These are phyloP conservation scores for Aspergillus sp. DNA, from an alignment of 2,329 filamentous ascomycete species.

Conservation along the genomic window DNA sequence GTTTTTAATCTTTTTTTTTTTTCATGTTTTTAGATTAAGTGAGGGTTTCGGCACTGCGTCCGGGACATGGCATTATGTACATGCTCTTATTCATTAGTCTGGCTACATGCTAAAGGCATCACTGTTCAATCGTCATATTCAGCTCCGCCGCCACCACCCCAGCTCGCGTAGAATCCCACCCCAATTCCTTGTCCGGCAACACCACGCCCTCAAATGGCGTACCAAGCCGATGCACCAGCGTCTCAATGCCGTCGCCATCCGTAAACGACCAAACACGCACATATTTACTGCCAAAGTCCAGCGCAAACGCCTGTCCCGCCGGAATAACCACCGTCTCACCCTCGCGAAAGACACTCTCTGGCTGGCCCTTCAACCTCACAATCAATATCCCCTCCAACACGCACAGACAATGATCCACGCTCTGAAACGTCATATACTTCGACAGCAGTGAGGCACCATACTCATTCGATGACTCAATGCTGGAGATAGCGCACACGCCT, in stretches of 20 bases:
- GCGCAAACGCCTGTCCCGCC: constrained; percentile 44
- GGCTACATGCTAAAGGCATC: background rate
- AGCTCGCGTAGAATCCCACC: constrained; percentile 23
- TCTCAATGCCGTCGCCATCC: constrained; percentile 50
- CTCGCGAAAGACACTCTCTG: constrained; percentile 38
- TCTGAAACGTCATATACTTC: constrained; percentile 42
- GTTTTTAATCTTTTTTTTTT: too few relatives aligned
- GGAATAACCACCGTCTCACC: constrained; percentile 52
- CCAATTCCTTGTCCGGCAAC: constrained; percentile 35
- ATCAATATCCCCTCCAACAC: constrained; percentile 48
- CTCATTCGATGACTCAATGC: constrained; percentile 44
- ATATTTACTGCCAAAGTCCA: constrained; percentile 47
- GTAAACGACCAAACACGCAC: constrained; percentile 50
- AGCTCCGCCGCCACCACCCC: constrained; percentile 15
- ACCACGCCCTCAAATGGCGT: constrained; percentile 32
- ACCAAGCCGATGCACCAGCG: constrained; percentile 42
- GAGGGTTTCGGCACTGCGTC: too few relatives aligned
- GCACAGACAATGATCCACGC: constrained; percentile 53
- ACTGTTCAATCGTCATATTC: constrained; percentile 16
- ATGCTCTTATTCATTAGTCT: background rate
- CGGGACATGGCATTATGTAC: background rate
- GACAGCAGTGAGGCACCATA: constrained; percentile 38
- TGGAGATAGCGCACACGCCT: constrained; percentile 53
- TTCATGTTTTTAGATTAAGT: too few relatives aligned
- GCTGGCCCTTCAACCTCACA: constrained; percentile 38